Base-by-base conservation (phyloP, 1,139 yeast species). In the Candida labiduridarum region DNA sequence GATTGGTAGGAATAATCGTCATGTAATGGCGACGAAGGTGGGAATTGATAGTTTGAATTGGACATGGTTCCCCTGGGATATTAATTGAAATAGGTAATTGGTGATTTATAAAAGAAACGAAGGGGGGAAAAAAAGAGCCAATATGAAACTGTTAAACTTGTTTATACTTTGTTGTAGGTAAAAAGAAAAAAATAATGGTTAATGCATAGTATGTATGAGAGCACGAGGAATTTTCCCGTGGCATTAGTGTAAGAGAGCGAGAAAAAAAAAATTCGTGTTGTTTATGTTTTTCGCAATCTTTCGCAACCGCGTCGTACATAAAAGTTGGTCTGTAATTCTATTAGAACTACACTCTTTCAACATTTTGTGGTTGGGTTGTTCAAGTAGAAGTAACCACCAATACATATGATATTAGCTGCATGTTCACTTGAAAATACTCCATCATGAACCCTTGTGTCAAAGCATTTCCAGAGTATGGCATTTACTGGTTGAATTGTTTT, bases 11-110 rank as follows among this genome's bases (percentile, higher is more conserved):
- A 5, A 27, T 29, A 34, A 42, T 61, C 64, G 49, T 69, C 71
- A 49, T 75, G 63, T 52, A 82, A 73, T 1, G 89, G 88, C 30
- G 88, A 84, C 27, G 88, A 83, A 18, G 89, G 89, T 11, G 87
- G 87, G 63, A 82, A 83, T 49, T 56, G 59, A 49, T 53, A 54
- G 41, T 46, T 49, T n/a, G 52, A 40, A 41, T 45, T 39, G 8
- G 55, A 48, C 55, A 52, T 53, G 22, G 14, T 38, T 29, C 15
- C 4, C 4, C 22, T 4, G 19, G 19, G 41, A 14, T 18, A 19
- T 12, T 19, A 15, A 11, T 38, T 4, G 27, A n/a, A n/a, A 38
- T 15, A 1, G 41, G 29, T 38, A 10, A 22, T 11, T 38, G 8
- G n/a, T 3, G 11, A n/a, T 18, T 18, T 15, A 16, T 18, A 35